Evolutionary conservation across 768 basidiomycete species (phyloP).

Genomic region (Gloeostereum incarnatum): DNA sequence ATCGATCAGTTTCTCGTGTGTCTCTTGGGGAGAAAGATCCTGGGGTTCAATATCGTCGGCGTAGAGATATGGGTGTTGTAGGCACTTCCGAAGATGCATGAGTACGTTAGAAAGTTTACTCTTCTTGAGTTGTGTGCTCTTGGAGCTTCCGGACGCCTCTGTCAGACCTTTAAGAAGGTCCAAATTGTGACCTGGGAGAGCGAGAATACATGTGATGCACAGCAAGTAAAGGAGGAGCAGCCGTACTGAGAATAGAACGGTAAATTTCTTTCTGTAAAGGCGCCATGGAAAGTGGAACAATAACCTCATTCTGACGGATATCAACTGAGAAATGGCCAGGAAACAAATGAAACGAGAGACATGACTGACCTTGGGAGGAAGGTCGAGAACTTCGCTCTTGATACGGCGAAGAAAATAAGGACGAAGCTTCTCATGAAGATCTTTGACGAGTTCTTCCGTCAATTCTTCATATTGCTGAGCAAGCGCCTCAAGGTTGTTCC

Average conservation of each 20-base stretch:
- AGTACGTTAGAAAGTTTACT: slow-evolving; percentile 76
- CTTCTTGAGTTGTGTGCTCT: slow-evolving; percentile 29
- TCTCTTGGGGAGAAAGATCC: slow-evolving; percentile 43
- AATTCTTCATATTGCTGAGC: slow-evolving; percentile 71
- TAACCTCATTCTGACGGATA: slow-evolving; percentile 67
- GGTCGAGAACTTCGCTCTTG: slow-evolving; percentile 85
- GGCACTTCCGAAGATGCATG: slow-evolving; percentile 86
- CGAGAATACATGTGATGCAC: slow-evolving; percentile 7
- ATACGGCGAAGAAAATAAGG: slow-evolving; percentile 92
- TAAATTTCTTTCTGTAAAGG: slow-evolving; percentile 85
- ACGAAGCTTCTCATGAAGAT: slow-evolving; percentile 68
- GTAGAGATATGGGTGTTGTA: slow-evolving; percentile 89
- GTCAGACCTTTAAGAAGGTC: slow-evolving; percentile 56
- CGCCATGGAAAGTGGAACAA: slow-evolving; percentile 84
- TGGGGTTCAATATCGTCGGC: slow-evolving; percentile 71
- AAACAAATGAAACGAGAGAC: neutral
- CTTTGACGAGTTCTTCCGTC: slow-evolving; percentile 69
- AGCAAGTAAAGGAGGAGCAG: slow-evolving; percentile 10
- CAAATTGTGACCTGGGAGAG: slow-evolving; percentile 54
- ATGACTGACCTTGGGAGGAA: slow-evolving; percentile 75
- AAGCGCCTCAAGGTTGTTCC: slow-evolving; percentile 67
- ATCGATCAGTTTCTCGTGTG: slow-evolving; percentile 73
- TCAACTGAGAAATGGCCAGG: neutral
- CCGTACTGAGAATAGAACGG: slow-evolving; percentile 70
- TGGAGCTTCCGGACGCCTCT: slow-evolving; percentile 26